phyloP scores from a whole-genome alignment of 139 green algal genomes.

The Coelastrella sp. region DNA sequence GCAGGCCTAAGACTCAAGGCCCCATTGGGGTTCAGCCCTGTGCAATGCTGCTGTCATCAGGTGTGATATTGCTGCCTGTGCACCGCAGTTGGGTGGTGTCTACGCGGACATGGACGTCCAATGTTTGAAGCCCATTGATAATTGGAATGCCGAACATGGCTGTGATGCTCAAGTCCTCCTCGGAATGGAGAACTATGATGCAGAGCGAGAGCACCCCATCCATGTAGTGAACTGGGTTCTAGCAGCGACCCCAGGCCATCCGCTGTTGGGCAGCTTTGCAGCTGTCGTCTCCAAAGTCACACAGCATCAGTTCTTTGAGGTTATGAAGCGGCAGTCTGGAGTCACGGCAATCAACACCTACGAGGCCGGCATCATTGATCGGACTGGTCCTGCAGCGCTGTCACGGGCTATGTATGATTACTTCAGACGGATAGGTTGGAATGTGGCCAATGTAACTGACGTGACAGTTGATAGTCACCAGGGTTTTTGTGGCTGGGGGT shows the following conservation, averaged over 20 bases:
- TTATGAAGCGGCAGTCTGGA: neutral
- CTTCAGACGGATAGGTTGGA: neutral
- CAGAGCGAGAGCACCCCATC: neutral
- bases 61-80: too few relatives aligned
- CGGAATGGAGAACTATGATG: conserved; percentile 13
- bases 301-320: conserved; percentile 18
- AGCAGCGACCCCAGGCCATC: conserved; percentile 7
- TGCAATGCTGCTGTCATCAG: too few relatives aligned
- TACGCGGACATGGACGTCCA: conserved; percentile 46
- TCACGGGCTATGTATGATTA: conserved; percentile 10
- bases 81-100: conserved; percentile 37
- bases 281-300: neutral
- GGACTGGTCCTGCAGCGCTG: conserved; percentile 30
- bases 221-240: conserved; percentile 41
- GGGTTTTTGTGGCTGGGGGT: conserved; percentile 24
- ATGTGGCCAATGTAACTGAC: neutral
- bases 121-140: conserved; percentile 35
- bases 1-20: too few relatives aligned
- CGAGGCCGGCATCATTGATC: conserved; percentile 17
- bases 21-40: too few relatives aligned
- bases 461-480: neutral
- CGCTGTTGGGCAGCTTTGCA: conserved; percentile 16
- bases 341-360: too few relatives aligned
- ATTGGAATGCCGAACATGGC: conserved; percentile 20
- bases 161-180: conserved; percentile 12